Base-by-base conservation (phyloP, 805 yeast species). In the Teunomyces pallodes region DNA sequence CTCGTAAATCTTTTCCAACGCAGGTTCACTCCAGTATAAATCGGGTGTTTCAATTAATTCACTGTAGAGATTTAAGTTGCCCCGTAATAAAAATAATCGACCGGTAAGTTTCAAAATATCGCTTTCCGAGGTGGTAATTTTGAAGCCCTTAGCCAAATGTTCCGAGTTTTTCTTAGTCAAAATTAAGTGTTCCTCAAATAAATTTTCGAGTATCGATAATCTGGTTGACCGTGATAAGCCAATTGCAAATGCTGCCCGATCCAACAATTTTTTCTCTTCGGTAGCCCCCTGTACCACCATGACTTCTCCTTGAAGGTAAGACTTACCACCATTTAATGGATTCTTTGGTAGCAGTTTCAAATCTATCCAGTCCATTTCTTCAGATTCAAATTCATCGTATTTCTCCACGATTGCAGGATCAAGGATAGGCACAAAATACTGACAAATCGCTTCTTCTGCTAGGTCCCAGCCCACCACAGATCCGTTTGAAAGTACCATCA, bases 21-120 rank as follows among this genome's bases (percentile, higher is more conserved):
- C 81, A 1, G 97, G 96, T 60, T 90, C 96, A 41, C 89, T 80
- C 97, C 97, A 91, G 65, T 90, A 91, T 38, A 90, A 67, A 63
- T 91, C 97, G 0, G 97, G 97, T 0, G 95, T 89, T 57, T 90
- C 97, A 28, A 89, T 88, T 50, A 91, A 75, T 59, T 90, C 96
- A 8, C 92, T 86, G 64, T 91, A 90, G 29, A 91, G 69, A 57
- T 91, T 91, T 55, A 91, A 74, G 55, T 86, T 86, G 1, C 96
- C 96, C 50, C 97, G 72, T 10, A 91, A 70, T 38, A 88, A 69
- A 54, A 91, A 80, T 17, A 91, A 70, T 46, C 83, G 74, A 0
- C 97, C 97, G 0, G 94, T 88, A 4, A 84, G 72, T 54, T 74
- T 74, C 43, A 90, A 66, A 3, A 86, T 82, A 33, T 87, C 90